phyloP scores from a whole-genome alignment of 2,329 filamentous ascomycete genomes.

The Davidsoniella eucalypti region DNA sequence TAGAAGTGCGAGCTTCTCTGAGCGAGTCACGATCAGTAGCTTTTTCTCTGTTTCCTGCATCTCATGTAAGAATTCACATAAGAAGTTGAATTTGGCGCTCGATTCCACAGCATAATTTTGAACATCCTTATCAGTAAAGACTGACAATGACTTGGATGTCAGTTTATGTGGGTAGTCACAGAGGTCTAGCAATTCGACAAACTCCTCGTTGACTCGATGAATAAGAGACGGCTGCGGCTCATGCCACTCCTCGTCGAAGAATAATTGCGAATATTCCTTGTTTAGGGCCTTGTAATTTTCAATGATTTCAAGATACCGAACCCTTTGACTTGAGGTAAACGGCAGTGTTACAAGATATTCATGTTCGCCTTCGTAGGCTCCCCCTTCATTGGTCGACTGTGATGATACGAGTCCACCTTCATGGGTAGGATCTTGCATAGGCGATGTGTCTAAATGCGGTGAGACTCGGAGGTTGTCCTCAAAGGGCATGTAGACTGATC shows the following conservation, averaged over 20 bases:
- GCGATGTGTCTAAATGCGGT: constrained; percentile 9
- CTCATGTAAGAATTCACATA: constrained; percentile 35
- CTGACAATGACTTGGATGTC: constrained; percentile 25
- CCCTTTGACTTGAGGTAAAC: constrained; percentile 34
- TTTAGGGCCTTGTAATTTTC: constrained; percentile 27
- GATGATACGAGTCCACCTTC: constrained; percentile 7
- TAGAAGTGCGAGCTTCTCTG: constrained; percentile 32
- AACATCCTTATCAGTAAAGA: constrained; percentile 24
- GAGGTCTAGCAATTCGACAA: constrained; percentile 34
- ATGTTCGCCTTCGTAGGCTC: constrained; percentile 15
- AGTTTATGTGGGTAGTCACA: constrained; percentile 41
- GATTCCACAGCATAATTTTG: constrained; percentile 38
- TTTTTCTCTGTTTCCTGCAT: constrained; percentile 28
- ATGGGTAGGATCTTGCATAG: constrained; percentile 3
- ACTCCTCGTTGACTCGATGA: constrained; percentile 32
- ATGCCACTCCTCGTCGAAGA: constrained; percentile 24
- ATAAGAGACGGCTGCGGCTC: constrained; percentile 26
- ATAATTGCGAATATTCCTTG: constrained; percentile 27
- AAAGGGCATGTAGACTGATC: constrained; percentile 16
- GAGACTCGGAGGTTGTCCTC: constrained; percentile 4
- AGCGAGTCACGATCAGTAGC: constrained; percentile 36
- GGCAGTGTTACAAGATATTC: constrained; percentile 41
- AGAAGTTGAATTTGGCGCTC: constrained; percentile 44
- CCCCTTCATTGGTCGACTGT: constrained; percentile 4
- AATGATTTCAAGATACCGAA: constrained; percentile 35